Percentiles rank a stretch among this genome's conserved stretches.
Conservation (phyloP, 129 eudicot species). For the Saussurea involucrata region DNA sequence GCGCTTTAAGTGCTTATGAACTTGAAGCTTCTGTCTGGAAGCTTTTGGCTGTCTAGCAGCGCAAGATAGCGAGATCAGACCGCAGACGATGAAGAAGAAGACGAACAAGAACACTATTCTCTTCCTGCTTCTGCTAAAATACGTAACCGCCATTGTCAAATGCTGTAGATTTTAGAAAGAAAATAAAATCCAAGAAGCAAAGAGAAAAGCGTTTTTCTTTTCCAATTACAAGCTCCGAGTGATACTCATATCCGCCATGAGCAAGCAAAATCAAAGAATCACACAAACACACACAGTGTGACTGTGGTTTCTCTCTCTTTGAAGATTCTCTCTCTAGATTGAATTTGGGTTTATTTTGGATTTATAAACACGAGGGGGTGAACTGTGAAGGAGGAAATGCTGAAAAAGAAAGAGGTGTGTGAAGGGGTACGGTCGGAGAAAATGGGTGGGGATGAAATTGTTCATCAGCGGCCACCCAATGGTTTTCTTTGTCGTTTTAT, state of each 20-base stretch:
- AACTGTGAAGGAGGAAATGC: background rate
- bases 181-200: background rate
- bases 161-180: background rate
- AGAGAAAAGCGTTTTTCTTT: background rate
- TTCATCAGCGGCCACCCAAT: constrained; percentile 6
- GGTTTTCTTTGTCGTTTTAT: constrained; percentile 21
- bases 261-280: constrained; percentile 8
- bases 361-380: constrained; percentile 23
- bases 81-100: constrained; percentile 19
- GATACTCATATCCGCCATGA: constrained; percentile 22
- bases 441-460: constrained; percentile 24
- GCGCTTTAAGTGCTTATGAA: constrained; percentile 79
- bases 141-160: constrained; percentile 36
- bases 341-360: constrained; percentile 12
- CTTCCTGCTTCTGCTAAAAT: constrained; percentile 38
- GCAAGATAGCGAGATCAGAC: constrained; percentile 38
- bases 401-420: constrained; percentile 20
- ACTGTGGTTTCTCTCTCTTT: background rate
- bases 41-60: constrained; percentile 43
- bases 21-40: constrained; percentile 73
- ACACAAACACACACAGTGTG: background rate
- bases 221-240: background rate
- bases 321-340: constrained; percentile 23
- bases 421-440: constrained; percentile 11
- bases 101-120: constrained; percentile 25